These are phyloP conservation scores for Triticum dicoccoides DNA, from an alignment of 176 grass and related monocot genomes.

Conservation along the genomic window DNA sequence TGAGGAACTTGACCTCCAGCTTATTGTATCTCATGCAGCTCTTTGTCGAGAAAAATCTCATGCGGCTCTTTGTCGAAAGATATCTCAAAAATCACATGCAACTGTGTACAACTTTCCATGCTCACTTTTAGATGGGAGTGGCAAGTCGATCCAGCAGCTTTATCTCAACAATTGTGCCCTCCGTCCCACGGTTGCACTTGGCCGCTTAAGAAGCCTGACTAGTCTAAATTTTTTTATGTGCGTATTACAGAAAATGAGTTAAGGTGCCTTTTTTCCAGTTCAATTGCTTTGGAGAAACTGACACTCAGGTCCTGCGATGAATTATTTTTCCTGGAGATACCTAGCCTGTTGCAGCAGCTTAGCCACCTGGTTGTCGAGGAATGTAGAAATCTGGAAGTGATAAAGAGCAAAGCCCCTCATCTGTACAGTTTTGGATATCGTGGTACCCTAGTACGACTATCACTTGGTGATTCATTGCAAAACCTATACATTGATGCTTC, in stretches of 20 bases:
- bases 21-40: not conserved
- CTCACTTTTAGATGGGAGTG: not conserved
- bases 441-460: not conserved
- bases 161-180: not conserved
- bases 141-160: not conserved
- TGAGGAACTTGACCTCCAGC: not conserved
- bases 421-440: not conserved
- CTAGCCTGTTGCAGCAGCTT: not conserved
- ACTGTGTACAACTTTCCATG: not conserved
- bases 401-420: not conserved
- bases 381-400: not conserved
- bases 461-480: not conserved
- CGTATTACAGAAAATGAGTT: not conserved
- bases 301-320: not conserved
- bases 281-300: not conserved
- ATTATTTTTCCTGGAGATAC: not conserved
- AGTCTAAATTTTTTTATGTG: not conserved
- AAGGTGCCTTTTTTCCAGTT: not conserved
- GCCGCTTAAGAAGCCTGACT: not conserved
- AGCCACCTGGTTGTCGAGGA: not conserved
- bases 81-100: not conserved
- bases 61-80: too few species aligned
- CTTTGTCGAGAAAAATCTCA: too few species aligned
- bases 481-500: not conserved
- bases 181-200: not conserved